A percentile compares a stretch with the other conserved stretches of the same genome.
Evolutionary conservation across 1,139 yeast genomes (phyloP).

Genomic region (Protomyces inouyei): DNA sequence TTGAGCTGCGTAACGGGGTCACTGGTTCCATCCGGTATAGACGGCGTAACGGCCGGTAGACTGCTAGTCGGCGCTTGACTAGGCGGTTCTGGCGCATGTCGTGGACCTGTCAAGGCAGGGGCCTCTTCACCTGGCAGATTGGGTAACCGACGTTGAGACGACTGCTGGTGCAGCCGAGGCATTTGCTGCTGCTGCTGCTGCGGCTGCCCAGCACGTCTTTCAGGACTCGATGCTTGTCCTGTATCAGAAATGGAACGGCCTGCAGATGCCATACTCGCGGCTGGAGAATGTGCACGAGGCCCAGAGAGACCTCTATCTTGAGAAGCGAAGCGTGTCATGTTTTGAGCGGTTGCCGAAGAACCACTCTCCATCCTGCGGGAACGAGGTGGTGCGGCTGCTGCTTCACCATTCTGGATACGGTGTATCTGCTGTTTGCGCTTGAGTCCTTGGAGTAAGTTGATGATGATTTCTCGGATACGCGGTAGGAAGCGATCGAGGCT

Average conservation of each 20-base stretch:
- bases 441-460: slow-evolving; percentile 69
- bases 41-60: no score
- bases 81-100: slow-evolving; percentile 13
- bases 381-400: slow-evolving; percentile 1
- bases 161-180: background rate
- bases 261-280: background rate
- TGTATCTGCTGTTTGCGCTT: slow-evolving; percentile 67
- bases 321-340: background rate
- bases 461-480: slow-evolving; percentile 78
- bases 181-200: background rate
- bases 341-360: background rate
- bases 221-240: background rate
- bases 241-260: background rate
- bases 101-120: slow-evolving; percentile 1
- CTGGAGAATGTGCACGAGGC: background rate
- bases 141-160: slow-evolving; percentile 7
- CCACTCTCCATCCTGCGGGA: slow-evolving; percentile 1
- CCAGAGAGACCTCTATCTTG: background rate
- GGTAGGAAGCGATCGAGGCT: slow-evolving; percentile 79
- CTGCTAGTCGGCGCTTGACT: background rate
- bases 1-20: slow-evolving; percentile 18
- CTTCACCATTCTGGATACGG: slow-evolving; percentile 17
- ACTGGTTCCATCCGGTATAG: background rate
- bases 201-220: background rate
- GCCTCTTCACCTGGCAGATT: background rate